Percentiles rank a stretch among this genome's conserved stretches.
Evolutionary conservation across 805 yeast species (phyloP).

Genomic region (Cyberlindnera suaveolens): DNA sequence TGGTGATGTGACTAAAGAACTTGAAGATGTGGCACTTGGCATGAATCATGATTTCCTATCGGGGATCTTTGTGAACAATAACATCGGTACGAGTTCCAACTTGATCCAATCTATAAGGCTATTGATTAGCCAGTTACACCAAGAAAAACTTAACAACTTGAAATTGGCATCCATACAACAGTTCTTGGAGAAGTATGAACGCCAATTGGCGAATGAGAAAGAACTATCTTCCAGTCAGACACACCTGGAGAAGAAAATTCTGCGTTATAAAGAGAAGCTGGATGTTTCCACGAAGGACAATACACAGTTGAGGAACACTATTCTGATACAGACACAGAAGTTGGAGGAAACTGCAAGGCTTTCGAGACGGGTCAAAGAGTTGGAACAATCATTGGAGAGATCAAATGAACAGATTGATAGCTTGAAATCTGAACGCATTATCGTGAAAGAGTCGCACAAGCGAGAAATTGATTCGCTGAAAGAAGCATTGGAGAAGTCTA

Average conservation of each 20-base stretch:
- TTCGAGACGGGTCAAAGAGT: neutral
- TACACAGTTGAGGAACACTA: neutral
- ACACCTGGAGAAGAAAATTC: neutral
- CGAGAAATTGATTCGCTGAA: neutral
- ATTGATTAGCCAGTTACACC: conserved; percentile 48
- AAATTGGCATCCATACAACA: conserved; percentile 47
- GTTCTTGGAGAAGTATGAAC: conserved; percentile 46
- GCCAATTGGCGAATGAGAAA: conserved; percentile 6
- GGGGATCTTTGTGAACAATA: conserved; percentile 55
- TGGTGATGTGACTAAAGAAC: conserved; percentile 44
- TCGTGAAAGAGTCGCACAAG: neutral
- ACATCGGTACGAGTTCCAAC: conserved; percentile 49
- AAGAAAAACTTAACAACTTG: conserved; percentile 53
- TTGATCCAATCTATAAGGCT: conserved; percentile 50
- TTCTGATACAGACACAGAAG: neutral
- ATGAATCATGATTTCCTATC: conserved; percentile 40
- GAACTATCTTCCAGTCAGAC: neutral
- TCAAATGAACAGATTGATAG: neutral
- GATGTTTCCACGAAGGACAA: neutral
- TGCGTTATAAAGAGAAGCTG: neutral
- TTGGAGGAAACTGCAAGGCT: neutral
- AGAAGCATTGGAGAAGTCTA: neutral
- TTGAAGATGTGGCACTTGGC: conserved; percentile 48
- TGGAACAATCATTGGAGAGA: neutral
- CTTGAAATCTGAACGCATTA: neutral